Conservation (phyloP, 108 stramenopile species). For the Nitzschia sp. region DNA sequence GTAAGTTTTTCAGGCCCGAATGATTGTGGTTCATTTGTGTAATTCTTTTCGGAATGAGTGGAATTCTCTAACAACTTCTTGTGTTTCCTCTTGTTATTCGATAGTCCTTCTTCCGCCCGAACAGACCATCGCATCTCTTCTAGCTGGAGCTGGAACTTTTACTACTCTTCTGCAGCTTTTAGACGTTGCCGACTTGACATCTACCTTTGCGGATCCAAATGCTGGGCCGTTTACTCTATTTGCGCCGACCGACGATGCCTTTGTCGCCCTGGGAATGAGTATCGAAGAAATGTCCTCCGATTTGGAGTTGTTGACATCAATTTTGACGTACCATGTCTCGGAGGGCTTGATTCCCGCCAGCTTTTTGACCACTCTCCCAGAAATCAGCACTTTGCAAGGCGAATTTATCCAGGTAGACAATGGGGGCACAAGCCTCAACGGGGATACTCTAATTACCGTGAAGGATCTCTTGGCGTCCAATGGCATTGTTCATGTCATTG, state of each 20-base stretch:
- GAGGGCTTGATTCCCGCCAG: background rate
- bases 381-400: background rate
- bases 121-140: background rate
- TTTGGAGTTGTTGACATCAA: background rate
- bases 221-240: conserved; percentile 11
- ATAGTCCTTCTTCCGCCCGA: background rate
- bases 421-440: background rate
- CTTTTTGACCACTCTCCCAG: background rate
- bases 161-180: conserved; percentile 37
- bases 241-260: conserved; percentile 28
- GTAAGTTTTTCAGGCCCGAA: background rate
- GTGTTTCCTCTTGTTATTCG: too few species aligned
- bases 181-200: conserved; percentile 34
- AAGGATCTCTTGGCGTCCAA: conserved; percentile 36
- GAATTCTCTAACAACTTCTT: too few species aligned
- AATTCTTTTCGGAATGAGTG: too few species aligned
- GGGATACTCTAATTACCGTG: conserved; percentile 8
- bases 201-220: conserved; percentile 18
- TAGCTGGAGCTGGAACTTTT: conserved; percentile 23
- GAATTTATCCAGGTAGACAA: background rate
- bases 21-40: too few species aligned
- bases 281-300: background rate
- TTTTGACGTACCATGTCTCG: background rate
- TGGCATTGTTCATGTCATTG: conserved; percentile 47
- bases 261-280: background rate